These are phyloP conservation scores for Calonectria leucothoes DNA, from an alignment of 2,329 filamentous ascomycete species.

Conservation along the genomic window DNA sequence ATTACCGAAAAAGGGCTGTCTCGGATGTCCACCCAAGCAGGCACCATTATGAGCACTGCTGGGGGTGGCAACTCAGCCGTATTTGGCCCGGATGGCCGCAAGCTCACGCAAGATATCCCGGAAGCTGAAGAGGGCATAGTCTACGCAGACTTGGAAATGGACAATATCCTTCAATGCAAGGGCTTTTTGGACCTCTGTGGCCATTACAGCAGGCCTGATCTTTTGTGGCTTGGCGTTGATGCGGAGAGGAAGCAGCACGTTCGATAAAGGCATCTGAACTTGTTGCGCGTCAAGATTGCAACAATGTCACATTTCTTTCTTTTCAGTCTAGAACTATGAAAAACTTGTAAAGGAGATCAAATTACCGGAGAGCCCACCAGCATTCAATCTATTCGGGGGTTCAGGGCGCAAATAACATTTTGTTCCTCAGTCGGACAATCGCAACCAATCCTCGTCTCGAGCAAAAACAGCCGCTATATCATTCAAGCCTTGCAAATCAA, in stretches of 20 bases:
- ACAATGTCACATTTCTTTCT: no score
- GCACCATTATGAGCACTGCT: neutral
- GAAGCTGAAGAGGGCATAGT: neutral
- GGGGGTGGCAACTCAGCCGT: conserved; percentile 8
- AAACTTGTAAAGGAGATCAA: no score
- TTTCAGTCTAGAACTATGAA: no score
- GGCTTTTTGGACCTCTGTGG: neutral
- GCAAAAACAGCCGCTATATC: no score
- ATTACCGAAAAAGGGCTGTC: neutral
- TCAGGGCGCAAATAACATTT: no score
- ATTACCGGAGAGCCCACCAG: no score
- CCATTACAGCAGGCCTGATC: conserved; percentile 12
- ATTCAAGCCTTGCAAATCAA: no score
- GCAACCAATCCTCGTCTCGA: no score
- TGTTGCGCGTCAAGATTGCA: no score
- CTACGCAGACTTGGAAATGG: conserved; percentile 1
- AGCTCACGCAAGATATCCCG: neutral
- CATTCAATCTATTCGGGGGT: no score
- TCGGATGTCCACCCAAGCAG: neutral
- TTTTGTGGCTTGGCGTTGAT: conserved; percentile 14
- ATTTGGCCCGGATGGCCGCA: conserved; percentile 12
- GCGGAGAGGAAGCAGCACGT: neutral
- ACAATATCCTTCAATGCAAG: neutral
- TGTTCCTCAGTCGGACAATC: no score
- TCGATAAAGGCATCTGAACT: no score